Base-by-base conservation (phyloP, 192 early-diverging fungal species). In the Thamnidium elegans region DNA sequence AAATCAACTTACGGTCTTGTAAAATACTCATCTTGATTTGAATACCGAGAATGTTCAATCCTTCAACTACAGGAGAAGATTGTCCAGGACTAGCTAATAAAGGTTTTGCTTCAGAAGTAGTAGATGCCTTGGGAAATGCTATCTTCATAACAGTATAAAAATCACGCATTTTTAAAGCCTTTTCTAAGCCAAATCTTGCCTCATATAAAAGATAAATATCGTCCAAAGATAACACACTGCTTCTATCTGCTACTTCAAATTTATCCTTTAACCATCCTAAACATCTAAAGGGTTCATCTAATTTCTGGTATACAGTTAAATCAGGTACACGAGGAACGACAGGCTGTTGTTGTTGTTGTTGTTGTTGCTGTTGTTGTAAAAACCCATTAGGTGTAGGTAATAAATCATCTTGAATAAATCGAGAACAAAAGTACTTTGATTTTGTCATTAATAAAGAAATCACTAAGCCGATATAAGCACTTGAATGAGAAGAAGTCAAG, bases 211-310 rank as follows among this genome's bases (percentile, higher is more conserved):
- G 68, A 55, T 78, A 83, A 8, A 83, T 67, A 48, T 83, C 81
- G 3, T 69, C 65, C 47, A 76, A 26, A 10, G 77, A 73, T 20
- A 77, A 62, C 3, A 72, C 66, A 42, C 68, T 72, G 1, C 69
- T 69, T 14, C 73, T 60, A 4, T 74, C 44, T 2, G 73, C 75
- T 10, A 69, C 61, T 55, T 83, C 76, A 58, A 83, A 83, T 50
- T 80, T 79, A 44, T 79, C 75, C 43, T 83, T 79, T 11, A 83
- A 85, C 84, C 84, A 86, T 46, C 79, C 81, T 30, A 83, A 55
- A 47, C 79, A 79, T 15, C 84, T 74, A 63, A 81, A 81, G 0
- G 84, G 84, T 48, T 86, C 84, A 23, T 78, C 70, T 23, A 83
- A 69, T n/a, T 76, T 64, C 39, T 80, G 75, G 50, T 76, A 76